Evolutionary conservation across 805 yeast genomes (phyloP), one percentile per base, ranked within the genome.

Genomic region (Candida wancherniae): DNA sequence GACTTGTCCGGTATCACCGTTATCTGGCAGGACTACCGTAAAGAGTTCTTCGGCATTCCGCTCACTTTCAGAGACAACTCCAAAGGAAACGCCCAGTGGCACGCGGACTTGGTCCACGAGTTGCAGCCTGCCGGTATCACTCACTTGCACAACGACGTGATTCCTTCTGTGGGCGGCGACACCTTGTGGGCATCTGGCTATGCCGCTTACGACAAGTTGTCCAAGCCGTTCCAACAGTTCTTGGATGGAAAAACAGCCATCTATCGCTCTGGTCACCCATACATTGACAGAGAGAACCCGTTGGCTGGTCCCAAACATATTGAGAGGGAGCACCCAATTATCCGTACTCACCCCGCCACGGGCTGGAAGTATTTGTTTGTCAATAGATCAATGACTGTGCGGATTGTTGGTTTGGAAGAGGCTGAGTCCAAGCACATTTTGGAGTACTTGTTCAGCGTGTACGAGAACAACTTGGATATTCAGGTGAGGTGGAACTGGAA

Each of bases 141-240:
- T 3, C 71, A 67, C 39, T 58, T 77, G 43, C 73, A 73, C 42
- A 59, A 68, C 46, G 75, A 73, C 44, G 58, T 73, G 11, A 61
- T 69, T 17, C 75, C 77, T 6, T 46, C 47, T 1, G 64, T 63
- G 16, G 79, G 79, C 28, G 79, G 79, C 37, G 79, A 74, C 48
- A 74, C 79, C 10, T 40, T 59, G n/a, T 73, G 76, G 75, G 50
- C 71, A 4, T 67, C 75, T 23, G 77, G 78, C n/a, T 73, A 72
- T 42, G 78, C 66, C 29, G 75, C 77, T 22, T 74, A 68, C 48
- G 79, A 74, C 44, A 69, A 69, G 52, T 58, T 74, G 33, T 71
- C 77, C 3, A 73, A 72, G 14, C 69, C 68, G 2, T 56, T 73
- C 28, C 69, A 69, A 48, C 37, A 58, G 39, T 73, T 72, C 46